phyloP scores from a whole-genome alignment of 495 filamentous ascomycete genomes.

The Aspergillus campestris region DNA sequence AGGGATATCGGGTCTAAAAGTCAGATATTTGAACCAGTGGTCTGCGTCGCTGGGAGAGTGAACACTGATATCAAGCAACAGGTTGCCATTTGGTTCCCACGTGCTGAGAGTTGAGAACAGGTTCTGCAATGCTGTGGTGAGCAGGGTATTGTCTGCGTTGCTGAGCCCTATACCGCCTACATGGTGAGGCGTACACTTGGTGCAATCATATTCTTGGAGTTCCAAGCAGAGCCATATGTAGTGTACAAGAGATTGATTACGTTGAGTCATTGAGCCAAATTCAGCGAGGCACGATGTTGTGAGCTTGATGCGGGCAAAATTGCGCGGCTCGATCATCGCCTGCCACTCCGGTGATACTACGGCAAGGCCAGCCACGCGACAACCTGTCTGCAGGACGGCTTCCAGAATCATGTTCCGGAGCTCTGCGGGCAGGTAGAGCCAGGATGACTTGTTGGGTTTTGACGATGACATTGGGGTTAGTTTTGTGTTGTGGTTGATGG shows the following conservation, averaged over 20 bases:
- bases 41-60: too few species aligned
- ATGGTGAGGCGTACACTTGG: neutral
- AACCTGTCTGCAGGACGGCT: neutral
- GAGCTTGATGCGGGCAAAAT: slow-evolving; percentile 2
- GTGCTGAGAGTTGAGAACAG: slow-evolving; percentile 5
- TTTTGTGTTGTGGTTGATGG: neutral
- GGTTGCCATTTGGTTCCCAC: slow-evolving; percentile 4
- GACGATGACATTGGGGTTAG: neutral
- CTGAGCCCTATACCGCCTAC: neutral
- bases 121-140: slow-evolving; percentile 1
- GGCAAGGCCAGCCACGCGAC: neutral
- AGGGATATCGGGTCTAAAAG: slow-evolving; percentile 24
- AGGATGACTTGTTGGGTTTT: neutral
- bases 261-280: neutral
- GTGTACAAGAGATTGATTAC: neutral
- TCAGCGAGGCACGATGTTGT: slow-evolving; percentile 1
- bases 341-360: slow-evolving; percentile 2
- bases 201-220: slow-evolving; percentile 1
- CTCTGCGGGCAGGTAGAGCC: slow-evolving; percentile 2
- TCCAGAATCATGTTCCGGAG: neutral
- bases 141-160: neutral
- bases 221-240: slow-evolving; percentile 3
- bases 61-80: too few species aligned
- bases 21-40: slow-evolving; percentile 4
- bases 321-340: slow-evolving; percentile 1